phyloP scores from a whole-genome alignment of 148 eudicot genomes.

The Drosera capensis region DNA sequence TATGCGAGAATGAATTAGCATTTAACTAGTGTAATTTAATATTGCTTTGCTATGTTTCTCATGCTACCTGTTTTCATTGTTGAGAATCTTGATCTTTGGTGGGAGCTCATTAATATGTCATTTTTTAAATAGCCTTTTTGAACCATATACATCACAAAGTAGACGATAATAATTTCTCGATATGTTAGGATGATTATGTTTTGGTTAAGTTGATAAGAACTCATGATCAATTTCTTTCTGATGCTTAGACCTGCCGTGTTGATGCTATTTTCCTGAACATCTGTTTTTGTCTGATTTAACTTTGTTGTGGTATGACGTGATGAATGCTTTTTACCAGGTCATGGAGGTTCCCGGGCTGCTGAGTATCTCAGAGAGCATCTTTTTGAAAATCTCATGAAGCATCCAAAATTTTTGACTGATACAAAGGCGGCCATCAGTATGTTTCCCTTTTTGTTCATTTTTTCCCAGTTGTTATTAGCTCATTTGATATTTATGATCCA shows the following conservation, averaged over 20 bases:
- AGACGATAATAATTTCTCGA: too few species aligned
- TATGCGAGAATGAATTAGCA: too few species aligned
- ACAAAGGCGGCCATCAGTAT: slow-evolving; percentile 80
- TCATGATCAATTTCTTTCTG: too few species aligned
- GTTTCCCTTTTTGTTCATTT: slow-evolving; percentile 13
- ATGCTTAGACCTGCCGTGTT: neutral
- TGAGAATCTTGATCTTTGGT: too few species aligned
- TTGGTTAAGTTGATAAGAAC: too few species aligned
- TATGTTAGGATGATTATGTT: too few species aligned
- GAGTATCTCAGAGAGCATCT: slow-evolving; percentile 81
- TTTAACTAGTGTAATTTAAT: too few species aligned
- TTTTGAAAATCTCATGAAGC: slow-evolving; percentile 74
- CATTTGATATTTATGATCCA: neutral
- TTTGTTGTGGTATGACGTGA: neutral
- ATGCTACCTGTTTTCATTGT: too few species aligned
- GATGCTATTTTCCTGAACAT: neutral
- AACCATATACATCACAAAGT: too few species aligned
- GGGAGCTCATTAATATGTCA: too few species aligned
- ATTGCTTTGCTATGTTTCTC: too few species aligned
- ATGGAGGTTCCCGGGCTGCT: slow-evolving; percentile 96
- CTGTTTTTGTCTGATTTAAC: neutral
- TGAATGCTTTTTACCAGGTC: slow-evolving; percentile 36
- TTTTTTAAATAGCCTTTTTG: too few species aligned
- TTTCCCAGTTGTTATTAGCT: neutral
- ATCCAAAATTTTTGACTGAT: slow-evolving; percentile 59